Percentiles rank a stretch among this genome's conserved stretches.
phyloP scores from a whole-genome alignment of 495 filamentous ascomycete species.

The Daldinia childiae region DNA sequence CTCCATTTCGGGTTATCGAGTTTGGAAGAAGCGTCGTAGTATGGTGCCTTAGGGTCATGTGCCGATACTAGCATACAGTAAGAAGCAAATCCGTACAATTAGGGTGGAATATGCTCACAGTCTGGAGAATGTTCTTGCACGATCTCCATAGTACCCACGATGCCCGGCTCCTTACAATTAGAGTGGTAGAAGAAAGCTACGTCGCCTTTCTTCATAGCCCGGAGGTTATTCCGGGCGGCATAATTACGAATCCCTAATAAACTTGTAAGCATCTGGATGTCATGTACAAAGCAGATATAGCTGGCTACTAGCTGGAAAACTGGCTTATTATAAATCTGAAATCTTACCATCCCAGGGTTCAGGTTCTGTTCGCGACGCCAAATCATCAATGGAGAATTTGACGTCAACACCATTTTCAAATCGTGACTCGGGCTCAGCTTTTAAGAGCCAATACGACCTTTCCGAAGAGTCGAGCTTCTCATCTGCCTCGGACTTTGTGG shows the following conservation, averaged over 20 bases:
- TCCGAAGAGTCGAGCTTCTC: slow-evolving; percentile 25
- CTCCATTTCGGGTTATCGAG: slow-evolving; percentile 89
- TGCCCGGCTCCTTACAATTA: slow-evolving; percentile 90
- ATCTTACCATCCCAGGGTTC: slow-evolving; percentile 87
- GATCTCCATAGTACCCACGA: slow-evolving; percentile 94
- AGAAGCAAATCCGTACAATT: slow-evolving; percentile 25
- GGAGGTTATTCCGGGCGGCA: slow-evolving; percentile 83
- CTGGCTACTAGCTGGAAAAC: background rate
- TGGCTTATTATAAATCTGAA: slow-evolving; percentile 9
- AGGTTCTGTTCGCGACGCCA: slow-evolving; percentile 71
- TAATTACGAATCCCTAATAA: slow-evolving; percentile 59
- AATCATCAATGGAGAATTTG: slow-evolving; percentile 93
- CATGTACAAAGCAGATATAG: slow-evolving; percentile 9
- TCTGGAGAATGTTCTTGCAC: slow-evolving; percentile 83
- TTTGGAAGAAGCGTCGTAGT: slow-evolving; percentile 79
- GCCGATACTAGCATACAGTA: slow-evolving; percentile 69
- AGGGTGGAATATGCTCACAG: slow-evolving; percentile 58
- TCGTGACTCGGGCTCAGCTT: slow-evolving; percentile 90
- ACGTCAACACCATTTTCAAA: slow-evolving; percentile 87
- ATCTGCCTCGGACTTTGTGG: slow-evolving; percentile 17
- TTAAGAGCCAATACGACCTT: slow-evolving; percentile 87
- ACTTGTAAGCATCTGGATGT: slow-evolving; percentile 26
- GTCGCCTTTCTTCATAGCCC: slow-evolving; percentile 90
- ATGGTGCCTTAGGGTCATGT: slow-evolving; percentile 78
- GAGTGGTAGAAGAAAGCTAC: slow-evolving; percentile 97